Base-by-base conservation (phyloP, 805 yeast species). In the Candida quercuum region DNA sequence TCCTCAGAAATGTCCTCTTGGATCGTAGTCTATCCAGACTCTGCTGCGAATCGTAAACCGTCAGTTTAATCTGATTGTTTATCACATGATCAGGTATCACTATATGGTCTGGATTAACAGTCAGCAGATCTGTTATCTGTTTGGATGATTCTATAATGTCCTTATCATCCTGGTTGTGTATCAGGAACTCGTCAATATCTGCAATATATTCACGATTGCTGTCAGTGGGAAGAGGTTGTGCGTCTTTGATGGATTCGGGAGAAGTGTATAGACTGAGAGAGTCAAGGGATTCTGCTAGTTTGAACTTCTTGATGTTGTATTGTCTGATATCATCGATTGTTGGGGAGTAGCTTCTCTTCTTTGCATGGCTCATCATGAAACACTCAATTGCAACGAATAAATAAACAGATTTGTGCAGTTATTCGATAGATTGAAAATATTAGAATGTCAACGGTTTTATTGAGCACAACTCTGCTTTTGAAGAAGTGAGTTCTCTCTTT, bases 301-400 rank as follows among this genome's bases (percentile, higher is more conserved):
- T 46, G 30, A 48, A 57, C 30, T 55, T 52, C 40, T 64, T 64
- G 46, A 61, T 56, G 31, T 60, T 61, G 23, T 49, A 44, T 14
- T 48, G 47, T 6, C 52, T 36, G 4, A 48, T 34, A 10, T 48
- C 52, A n/a, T 48, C 52, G 5, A 48, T 37, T 3, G 45, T 36
- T 0, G 52, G 52, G 6, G 52, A 41, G 16, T 41, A 46, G 0
- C 34, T 11, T 30, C 51, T 36, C 26, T 45, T 45, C n/a, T n/a
- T n/a, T n/a, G n/a, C n/a, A n/a, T n/a, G n/a, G n/a, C n/a, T n/a
- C n/a, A n/a, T n/a, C n/a, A n/a, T n/a, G n/a, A n/a, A n/a, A n/a
- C n/a, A n/a, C n/a, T n/a, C n/a, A n/a, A n/a, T n/a, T n/a, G n/a
- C n/a, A n/a, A n/a, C n/a, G n/a, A n/a, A n/a, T n/a, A n/a, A n/a